These are phyloP conservation scores for Chytriomyces hyalinus DNA, from an alignment of 192 early-diverging fungal species.

Conservation along the genomic window DNA sequence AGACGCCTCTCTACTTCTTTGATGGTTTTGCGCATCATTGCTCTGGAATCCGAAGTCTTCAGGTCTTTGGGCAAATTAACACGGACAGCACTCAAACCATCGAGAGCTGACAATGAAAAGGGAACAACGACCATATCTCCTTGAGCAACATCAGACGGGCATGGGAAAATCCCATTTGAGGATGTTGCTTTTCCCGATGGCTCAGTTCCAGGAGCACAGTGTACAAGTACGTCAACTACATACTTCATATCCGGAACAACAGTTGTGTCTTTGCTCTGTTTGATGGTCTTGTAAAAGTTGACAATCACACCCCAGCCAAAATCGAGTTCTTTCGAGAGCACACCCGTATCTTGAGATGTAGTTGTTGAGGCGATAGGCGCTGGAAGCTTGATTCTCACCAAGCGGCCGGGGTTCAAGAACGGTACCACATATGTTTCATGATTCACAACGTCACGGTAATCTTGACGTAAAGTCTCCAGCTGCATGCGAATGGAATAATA, in stretches of 20 bases:
- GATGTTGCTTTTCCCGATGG: slow-evolving; percentile 48
- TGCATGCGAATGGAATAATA: slow-evolving; percentile 82
- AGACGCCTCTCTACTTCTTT: slow-evolving; percentile 76
- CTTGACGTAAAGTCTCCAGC: slow-evolving; percentile 65
- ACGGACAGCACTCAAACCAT: slow-evolving; percentile 75
- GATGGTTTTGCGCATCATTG: slow-evolving; percentile 68
- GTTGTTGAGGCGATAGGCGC: slow-evolving; percentile 13
- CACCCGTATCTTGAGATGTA: slow-evolving; percentile 38
- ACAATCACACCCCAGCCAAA: slow-evolving; percentile 94
- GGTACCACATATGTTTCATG: slow-evolving; percentile 82
- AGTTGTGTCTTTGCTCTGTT: slow-evolving; percentile 38
- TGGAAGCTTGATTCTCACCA: slow-evolving; percentile 59
- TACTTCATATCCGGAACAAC: slow-evolving; percentile 61
- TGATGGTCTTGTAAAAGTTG: slow-evolving; percentile 69
- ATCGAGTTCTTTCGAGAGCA: slow-evolving; percentile 56
- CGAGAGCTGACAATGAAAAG: slow-evolving; percentile 74
- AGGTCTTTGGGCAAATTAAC: slow-evolving; percentile 77
- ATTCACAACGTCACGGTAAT: slow-evolving; percentile 76
- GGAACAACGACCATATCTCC: slow-evolving; percentile 79
- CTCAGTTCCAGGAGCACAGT: slow-evolving; percentile 72
- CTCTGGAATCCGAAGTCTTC: slow-evolving; percentile 57
- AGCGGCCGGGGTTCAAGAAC: slow-evolving; percentile 85
- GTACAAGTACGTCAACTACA: slow-evolving; percentile 84
- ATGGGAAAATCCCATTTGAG: slow-evolving; percentile 60
- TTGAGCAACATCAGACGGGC: slow-evolving; percentile 50